These are phyloP conservation scores for Angomonas desouzai DNA, from an alignment of 208 protist genomes.

Conservation along the genomic window DNA sequence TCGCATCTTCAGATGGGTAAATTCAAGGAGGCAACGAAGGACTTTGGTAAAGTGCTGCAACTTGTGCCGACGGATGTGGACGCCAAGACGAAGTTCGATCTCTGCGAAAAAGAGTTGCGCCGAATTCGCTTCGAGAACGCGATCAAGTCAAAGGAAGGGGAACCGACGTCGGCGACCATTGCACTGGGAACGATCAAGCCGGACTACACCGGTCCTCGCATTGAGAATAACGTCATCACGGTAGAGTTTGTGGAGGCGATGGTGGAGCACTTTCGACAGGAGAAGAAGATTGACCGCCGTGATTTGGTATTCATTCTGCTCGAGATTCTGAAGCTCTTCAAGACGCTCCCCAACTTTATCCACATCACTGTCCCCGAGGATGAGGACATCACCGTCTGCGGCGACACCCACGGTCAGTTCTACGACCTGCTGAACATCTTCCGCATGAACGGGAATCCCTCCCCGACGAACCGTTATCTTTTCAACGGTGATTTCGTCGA, in stretches of 20 bases:
- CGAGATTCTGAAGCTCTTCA: constrained; percentile 72
- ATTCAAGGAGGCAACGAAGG: constrained; percentile 93
- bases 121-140: constrained; percentile 94
- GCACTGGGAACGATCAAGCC: constrained; percentile 60
- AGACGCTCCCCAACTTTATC: constrained; percentile 84
- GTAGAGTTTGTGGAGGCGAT: constrained; percentile 77
- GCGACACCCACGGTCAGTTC: constrained; percentile 98
- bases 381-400: constrained; percentile 96
- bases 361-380: constrained; percentile 79
- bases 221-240: constrained; percentile 67
- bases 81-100: constrained; percentile 87
- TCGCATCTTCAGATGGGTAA: constrained; percentile 93
- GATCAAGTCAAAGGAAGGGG: constrained; percentile 84
- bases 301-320: constrained; percentile 87
- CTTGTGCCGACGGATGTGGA: constrained; percentile 90
- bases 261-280: constrained; percentile 66
- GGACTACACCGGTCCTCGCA: constrained; percentile 71
- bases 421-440: constrained; percentile 98
- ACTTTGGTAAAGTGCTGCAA: constrained; percentile 90
- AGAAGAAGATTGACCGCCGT: constrained; percentile 82
- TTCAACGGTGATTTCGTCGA: constrained; percentile 97
- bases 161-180: constrained; percentile 69
- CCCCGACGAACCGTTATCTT: constrained; percentile 90
- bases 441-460: constrained; percentile 84
- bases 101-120: constrained; percentile 92